These are phyloP conservation scores for Stephanodiscus minutulus DNA, from an alignment of 108 stramenopile species.

Conservation along the genomic window DNA sequence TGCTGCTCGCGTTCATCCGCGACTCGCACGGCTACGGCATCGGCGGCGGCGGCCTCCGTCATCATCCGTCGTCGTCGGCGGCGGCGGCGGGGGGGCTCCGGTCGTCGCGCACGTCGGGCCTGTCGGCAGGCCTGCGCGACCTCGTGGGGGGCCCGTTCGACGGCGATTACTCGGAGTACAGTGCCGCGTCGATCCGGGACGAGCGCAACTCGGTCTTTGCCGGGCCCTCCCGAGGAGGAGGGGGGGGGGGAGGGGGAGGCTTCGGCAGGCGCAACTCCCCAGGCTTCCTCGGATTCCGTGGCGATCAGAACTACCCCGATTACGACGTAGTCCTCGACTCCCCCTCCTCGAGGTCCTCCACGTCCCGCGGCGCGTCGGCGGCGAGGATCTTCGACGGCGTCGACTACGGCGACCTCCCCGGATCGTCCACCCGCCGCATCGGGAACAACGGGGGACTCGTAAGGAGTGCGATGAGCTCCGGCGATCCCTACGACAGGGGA, in stretches of 20 bases:
- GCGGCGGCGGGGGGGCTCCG: too few relatives aligned
- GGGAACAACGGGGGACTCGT: neutral
- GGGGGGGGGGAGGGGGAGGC: slow-evolving; percentile 3
- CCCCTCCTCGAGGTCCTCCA: neutral
- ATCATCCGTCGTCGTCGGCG: too few relatives aligned
- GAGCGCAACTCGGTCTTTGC: too few relatives aligned
- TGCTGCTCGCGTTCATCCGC: too few relatives aligned
- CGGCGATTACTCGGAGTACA: too few relatives aligned
- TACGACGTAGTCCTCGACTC: slow-evolving; percentile 13
- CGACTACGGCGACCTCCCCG: slow-evolving; percentile 7
- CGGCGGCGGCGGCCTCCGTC: too few relatives aligned
- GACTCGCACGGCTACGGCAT: too few relatives aligned
- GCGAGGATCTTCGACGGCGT: slow-evolving; percentile 6
- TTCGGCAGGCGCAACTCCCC: slow-evolving; percentile 18
- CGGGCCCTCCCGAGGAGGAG: neutral
- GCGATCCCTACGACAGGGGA: slow-evolving; percentile 13
- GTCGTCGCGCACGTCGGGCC: too few relatives aligned
- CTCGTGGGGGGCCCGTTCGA: too few relatives aligned
- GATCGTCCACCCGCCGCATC: slow-evolving; percentile 9
- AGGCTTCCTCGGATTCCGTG: slow-evolving; percentile 1
- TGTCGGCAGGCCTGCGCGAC: too few relatives aligned
- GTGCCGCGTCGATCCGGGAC: too few relatives aligned
- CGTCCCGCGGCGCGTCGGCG: neutral
- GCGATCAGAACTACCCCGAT: slow-evolving; percentile 9
- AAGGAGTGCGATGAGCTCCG: neutral